phyloP scores from a whole-genome alignment of 2,329 filamentous ascomycete genomes.

The Ophiostoma piceae region DNA sequence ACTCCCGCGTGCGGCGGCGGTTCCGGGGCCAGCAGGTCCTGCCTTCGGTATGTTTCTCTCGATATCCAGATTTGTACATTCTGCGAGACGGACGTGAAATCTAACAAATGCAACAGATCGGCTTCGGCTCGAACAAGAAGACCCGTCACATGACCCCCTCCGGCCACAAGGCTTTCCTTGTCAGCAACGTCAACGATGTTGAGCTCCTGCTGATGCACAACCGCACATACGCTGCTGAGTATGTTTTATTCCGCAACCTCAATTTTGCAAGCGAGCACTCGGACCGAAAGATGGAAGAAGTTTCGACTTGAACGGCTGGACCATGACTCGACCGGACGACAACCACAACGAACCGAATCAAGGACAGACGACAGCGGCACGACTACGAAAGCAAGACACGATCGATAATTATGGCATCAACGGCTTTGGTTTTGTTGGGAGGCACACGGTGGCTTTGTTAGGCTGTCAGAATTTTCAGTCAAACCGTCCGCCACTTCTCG shows the following conservation, averaged over 20 bases:
- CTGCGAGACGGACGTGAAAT: not conserved
- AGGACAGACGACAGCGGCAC: not conserved
- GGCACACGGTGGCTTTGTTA: not conserved
- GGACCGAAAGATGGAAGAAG: conserved; percentile 12
- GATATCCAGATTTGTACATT: not conserved
- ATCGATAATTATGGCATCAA: not conserved
- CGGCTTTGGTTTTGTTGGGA: not conserved
- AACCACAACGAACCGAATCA: not conserved
- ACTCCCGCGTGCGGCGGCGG: conserved; percentile 91
- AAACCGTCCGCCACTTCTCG: not conserved
- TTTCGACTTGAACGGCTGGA: not conserved
- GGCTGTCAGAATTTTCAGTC: not conserved
- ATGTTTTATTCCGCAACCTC: conserved; percentile 45
- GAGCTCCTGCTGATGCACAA: conserved; percentile 99
- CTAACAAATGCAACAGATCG: conserved; percentile 61
- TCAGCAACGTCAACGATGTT: conserved; percentile 92
- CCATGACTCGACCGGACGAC: not conserved
- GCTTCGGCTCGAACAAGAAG: conserved; percentile 99
- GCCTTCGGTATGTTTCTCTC: conserved; percentile 76
- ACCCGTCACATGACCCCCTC: conserved; percentile 98
- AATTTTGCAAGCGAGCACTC: not conserved
- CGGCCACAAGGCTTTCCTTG: conserved; percentile 99
- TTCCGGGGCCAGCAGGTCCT: conserved; percentile 95
- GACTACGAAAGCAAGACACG: not conserved
- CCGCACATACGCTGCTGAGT: conserved; percentile 98